Evolutionary conservation across 306 rosid species (phyloP).

Genomic region (Phaseolus lunatus): DNA sequence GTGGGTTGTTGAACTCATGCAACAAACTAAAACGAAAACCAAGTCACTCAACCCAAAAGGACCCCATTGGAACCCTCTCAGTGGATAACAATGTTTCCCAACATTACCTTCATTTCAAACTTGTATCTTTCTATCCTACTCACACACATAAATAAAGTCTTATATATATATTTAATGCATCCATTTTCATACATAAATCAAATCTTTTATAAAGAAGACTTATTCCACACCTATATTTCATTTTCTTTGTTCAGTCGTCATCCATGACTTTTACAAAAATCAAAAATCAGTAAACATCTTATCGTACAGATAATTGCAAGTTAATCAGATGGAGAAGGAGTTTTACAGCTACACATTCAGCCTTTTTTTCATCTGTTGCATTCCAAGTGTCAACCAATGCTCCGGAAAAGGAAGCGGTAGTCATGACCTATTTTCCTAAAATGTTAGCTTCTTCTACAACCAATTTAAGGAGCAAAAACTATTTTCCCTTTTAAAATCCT

Average conservation of each 20-base stretch:
- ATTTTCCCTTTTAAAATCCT: too few species aligned
- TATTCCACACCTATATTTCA: not conserved
- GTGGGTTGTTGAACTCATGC: not conserved
- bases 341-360: not conserved
- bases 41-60: slow-evolving; percentile 1
- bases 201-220: not conserved
- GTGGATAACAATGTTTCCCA: slow-evolving; percentile 9
- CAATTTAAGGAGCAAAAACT: too few species aligned
- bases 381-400: not conserved
- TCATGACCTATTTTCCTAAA: not conserved
- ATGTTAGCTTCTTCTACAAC: not conserved
- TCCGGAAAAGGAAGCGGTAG: not conserved
- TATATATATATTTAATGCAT: not conserved
- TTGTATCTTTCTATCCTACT: slow-evolving; percentile 1
- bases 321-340: not conserved
- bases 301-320: not conserved
- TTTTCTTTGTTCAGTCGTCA: not conserved
- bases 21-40: not conserved
- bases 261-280: not conserved
- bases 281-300: not conserved
- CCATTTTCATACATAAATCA: not conserved
- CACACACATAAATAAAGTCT: not conserved
- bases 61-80: too few species aligned
- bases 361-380: not conserved
- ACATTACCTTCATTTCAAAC: slow-evolving; percentile 6